A percentile compares a stretch with the other conserved stretches of the same genome.
Conservation (phyloP, 192 early-diverging fungal species). For the Podila verticillata region DNA sequence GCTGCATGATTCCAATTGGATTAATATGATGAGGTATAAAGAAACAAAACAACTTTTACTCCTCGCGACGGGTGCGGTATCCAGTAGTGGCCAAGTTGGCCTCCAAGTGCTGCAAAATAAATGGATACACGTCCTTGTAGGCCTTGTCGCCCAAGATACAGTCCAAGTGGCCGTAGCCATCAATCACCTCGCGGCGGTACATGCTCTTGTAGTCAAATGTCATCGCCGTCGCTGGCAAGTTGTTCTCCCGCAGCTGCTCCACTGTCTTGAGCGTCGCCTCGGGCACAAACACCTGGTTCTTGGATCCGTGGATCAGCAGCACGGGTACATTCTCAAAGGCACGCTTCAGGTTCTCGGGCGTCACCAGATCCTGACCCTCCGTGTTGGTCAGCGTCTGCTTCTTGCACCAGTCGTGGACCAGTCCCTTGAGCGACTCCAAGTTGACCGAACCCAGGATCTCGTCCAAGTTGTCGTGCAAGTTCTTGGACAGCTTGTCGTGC, state of each 20-base stretch:
- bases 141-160: constrained; percentile 41
- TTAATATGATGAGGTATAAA: no score
- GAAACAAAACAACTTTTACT: constrained; percentile 6
- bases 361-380: constrained; percentile 33
- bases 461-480: constrained; percentile 48
- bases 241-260: constrained; percentile 21
- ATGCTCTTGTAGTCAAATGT: constrained; percentile 37
- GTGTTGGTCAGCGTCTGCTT: constrained; percentile 27
- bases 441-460: constrained; percentile 49
- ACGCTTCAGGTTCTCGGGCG: constrained; percentile 31
- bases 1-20: neutral
- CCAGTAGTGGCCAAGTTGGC: constrained; percentile 19
- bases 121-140: constrained; percentile 42
- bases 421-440: constrained; percentile 35
- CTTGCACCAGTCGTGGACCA: constrained; percentile 21
- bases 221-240: constrained; percentile 29
- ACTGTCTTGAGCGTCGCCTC: constrained; percentile 36
- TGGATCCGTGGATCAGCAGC: constrained; percentile 48
- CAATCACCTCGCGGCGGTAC: constrained; percentile 32
- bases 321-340: constrained; percentile 47
- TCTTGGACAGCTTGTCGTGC: constrained; percentile 52
- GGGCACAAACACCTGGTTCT: constrained; percentile 49
- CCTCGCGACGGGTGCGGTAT: constrained; percentile 12
- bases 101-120: constrained; percentile 29
- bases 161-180: constrained; percentile 47